Conservation (phyloP, 1,284 basidiomycete species). For the Ganoderma boninense region DNA sequence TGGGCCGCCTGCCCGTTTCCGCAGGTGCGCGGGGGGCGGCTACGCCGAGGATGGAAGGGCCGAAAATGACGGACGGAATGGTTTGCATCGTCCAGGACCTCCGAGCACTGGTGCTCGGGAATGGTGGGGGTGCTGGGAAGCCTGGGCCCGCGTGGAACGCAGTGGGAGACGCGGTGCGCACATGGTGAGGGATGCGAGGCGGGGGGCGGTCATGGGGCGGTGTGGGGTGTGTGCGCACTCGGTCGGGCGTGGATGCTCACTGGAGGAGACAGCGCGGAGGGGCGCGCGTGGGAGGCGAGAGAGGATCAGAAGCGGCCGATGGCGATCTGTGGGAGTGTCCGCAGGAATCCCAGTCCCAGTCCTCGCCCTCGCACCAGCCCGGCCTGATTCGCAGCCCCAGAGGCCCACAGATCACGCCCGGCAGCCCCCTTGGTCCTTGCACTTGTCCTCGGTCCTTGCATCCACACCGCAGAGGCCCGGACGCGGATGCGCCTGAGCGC, state of each 20-base stretch:
- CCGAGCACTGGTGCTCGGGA: too few species aligned
- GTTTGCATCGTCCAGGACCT: not conserved
- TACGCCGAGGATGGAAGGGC: not conserved
- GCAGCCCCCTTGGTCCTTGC: too few species aligned
- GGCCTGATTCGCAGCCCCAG: not conserved
- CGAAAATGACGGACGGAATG: conserved; percentile 7
- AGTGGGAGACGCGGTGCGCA: not conserved
- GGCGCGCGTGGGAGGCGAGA: not conserved
- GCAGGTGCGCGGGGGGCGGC: conserved; percentile 7
- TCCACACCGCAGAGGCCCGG: not conserved
- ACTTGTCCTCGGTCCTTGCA: not conserved
- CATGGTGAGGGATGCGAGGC: not conserved
- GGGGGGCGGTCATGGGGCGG: conserved; percentile 1
- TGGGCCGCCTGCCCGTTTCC: not conserved
- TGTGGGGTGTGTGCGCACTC: not conserved
- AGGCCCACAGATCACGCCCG: not conserved
- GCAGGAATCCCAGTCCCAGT: not conserved
- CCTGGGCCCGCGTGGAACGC: not conserved
- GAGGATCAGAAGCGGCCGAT: conserved; percentile 4
- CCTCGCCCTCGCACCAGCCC: not conserved
- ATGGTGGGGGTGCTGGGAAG: not conserved
- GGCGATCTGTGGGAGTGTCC: conserved; percentile 5
- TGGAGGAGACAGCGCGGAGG: not conserved
- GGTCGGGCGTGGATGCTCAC: not conserved
- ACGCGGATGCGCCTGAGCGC: not conserved